A percentile compares a stretch with the other conserved stretches of the same genome.
phyloP scores from a whole-genome alignment of 1,284 basidiomycete genomes.

The Chondrostereum purpureum region DNA sequence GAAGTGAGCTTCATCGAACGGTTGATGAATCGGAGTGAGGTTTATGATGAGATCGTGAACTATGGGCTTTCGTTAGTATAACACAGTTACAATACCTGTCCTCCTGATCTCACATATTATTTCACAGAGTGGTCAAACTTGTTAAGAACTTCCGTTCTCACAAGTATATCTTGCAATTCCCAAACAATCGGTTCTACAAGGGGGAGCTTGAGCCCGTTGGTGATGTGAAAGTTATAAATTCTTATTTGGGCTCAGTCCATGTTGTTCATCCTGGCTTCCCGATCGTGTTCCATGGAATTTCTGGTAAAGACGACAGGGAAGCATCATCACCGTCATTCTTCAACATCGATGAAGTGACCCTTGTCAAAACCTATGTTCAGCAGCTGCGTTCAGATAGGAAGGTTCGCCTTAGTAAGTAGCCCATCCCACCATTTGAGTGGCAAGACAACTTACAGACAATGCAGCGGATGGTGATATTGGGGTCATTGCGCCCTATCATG shows the following conservation, averaged over 20 bases:
- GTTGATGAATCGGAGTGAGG: background rate
- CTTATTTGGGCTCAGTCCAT: slow-evolving; percentile 30
- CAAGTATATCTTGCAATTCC: slow-evolving; percentile 43
- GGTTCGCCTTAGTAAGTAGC: background rate
- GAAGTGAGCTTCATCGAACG: slow-evolving; percentile 14
- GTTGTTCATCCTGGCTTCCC: slow-evolving; percentile 46
- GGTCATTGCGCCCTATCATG: slow-evolving; percentile 38
- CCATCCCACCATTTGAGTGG: background rate
- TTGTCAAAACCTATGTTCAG: slow-evolving; percentile 33
- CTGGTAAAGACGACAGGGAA: slow-evolving; percentile 55
- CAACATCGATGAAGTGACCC: slow-evolving; percentile 49
- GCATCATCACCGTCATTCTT: slow-evolving; percentile 60
- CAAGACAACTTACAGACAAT: background rate
- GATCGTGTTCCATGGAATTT: slow-evolving; percentile 50
- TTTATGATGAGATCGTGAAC: background rate
- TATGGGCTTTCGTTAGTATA: background rate
- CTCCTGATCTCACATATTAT: background rate
- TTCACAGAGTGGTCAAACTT: slow-evolving; percentile 47
- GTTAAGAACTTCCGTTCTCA: slow-evolving; percentile 58
- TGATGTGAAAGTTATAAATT: slow-evolving; percentile 31
- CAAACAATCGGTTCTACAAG: slow-evolving; percentile 51
- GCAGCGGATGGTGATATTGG: slow-evolving; percentile 28
- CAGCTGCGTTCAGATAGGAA: background rate
- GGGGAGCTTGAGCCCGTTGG: slow-evolving; percentile 44
- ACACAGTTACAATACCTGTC: slow-evolving; percentile 23